Evolutionary conservation across 768 basidiomycete species (phyloP), one percentile per base, ranked within the genome.

Genomic region (Coprinopsis strossmayeri): DNA sequence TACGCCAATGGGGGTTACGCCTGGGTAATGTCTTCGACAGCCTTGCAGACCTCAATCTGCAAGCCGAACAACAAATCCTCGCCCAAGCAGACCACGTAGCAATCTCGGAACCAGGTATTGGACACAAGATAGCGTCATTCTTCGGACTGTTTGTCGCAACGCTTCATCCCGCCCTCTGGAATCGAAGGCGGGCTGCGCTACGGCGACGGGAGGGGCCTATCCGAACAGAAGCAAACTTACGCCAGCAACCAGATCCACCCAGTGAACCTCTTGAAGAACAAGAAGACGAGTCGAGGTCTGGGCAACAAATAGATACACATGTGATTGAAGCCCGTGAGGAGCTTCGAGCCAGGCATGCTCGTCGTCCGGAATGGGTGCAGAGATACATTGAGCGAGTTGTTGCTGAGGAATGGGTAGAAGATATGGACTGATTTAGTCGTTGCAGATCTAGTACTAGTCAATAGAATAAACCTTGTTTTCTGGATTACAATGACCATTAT

Each of bases 101-200:
- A n/a, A 49, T 54, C 5, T 57, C 71, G 17, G 72, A 76, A 44
- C 83, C 82, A 9, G 62, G 65, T 20, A 48, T 82, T 3, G 56
- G 68, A 7, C 79, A 74, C 57, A 83, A 78, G 57, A 48, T 66
- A 20, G 61, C 63, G 37, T 74, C 77, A 7, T 87, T 89, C 58
- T 53, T 79, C 25, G 65, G 69, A 25, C 64, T 89, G 27, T 64
- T 87, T 34, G 28, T 81, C 24, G 66, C 77, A 26, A 87, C 85
- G 13, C 60, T 85, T 28, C 81, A 87, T 59, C 87, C 87, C 3
- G 86, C 84, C 32, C 69, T 86, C 34, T 87, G 86, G 78, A 81
- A 87, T 58, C 74, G 79, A 51, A 70, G 87, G 57, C 69, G 85
- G 42, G 65, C 60, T 18, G 74, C 72, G 12, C 72, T 89, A 56